Conservation (phyloP, 2,329 filamentous ascomycete genomes). For the Colletotrichum tabaci region DNA sequence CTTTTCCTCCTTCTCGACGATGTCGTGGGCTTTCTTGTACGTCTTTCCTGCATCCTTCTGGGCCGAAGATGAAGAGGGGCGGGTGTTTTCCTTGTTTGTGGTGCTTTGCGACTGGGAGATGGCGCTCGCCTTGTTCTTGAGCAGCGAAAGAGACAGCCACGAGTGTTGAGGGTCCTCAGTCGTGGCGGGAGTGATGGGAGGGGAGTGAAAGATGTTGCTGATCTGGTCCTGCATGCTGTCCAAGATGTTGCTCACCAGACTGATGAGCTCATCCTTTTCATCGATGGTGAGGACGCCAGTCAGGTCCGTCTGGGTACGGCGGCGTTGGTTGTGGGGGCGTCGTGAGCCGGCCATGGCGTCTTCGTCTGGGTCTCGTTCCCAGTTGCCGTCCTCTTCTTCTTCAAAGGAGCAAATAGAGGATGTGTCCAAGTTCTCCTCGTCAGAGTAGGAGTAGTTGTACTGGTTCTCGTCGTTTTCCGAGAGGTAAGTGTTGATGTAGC, state of each 20-base stretch:
- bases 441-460: constrained; percentile 35
- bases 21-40: constrained; percentile 48
- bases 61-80: constrained; percentile 31
- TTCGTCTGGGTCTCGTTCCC: constrained; percentile 35
- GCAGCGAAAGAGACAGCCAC: constrained; percentile 55
- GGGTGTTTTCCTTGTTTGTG: constrained; percentile 31
- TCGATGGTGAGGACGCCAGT: constrained; percentile 62
- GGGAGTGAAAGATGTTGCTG: constrained; percentile 66
- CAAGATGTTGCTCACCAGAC: constrained; percentile 66
- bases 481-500: constrained; percentile 32
- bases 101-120: constrained; percentile 25
- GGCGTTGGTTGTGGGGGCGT: constrained; percentile 35
- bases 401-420: constrained; percentile 41
- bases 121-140: constrained; percentile 41
- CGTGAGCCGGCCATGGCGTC: constrained; percentile 33
- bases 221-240: constrained; percentile 70
- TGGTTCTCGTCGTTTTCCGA: constrained; percentile 36
- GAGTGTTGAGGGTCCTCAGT: constrained; percentile 51
- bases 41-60: constrained; percentile 43
- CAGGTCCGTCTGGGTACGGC: constrained; percentile 59
- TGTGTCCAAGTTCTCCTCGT: constrained; percentile 37
- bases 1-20: constrained; percentile 51
- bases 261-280: constrained; percentile 68
- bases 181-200: constrained; percentile 52
- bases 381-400: constrained; percentile 40